Evolutionary conservation across 2,329 filamentous ascomycete genomes (phyloP).

Genomic region (Pleurostoma richardsiae): DNA sequence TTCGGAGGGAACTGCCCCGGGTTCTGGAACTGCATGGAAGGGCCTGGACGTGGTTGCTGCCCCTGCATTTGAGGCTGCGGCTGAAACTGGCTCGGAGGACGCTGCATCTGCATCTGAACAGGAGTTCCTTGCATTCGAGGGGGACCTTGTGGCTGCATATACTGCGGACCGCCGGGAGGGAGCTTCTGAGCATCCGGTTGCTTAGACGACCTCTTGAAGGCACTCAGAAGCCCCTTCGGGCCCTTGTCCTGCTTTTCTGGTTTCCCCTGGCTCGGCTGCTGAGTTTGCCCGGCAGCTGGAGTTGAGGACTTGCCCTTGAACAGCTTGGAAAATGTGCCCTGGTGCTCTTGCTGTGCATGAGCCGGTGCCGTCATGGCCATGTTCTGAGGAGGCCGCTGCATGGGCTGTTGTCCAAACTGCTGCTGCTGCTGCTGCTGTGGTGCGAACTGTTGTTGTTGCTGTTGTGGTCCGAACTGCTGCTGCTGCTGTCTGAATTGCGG

Average conservation of each 20-base stretch:
- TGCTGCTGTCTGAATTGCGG: neutral
- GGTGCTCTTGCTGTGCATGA: constrained; percentile 9
- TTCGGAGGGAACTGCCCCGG: constrained; percentile 10
- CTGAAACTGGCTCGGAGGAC: constrained; percentile 7
- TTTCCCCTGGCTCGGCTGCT: constrained; percentile 12
- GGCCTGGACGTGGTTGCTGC: constrained; percentile 2
- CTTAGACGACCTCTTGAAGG: constrained; percentile 18
- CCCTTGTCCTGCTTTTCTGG: constrained; percentile 16
- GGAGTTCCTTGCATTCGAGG: constrained; percentile 1
- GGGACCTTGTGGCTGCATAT: constrained; percentile 3
- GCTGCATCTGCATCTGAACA: constrained; percentile 6
- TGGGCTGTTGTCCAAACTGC: constrained; percentile 1
- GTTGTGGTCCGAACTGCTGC: neutral
- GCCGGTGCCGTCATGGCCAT: constrained; percentile 5
- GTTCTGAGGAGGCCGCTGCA: constrained; percentile 3
- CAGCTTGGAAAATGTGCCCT: constrained; percentile 10
- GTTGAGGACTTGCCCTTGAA: constrained; percentile 7
- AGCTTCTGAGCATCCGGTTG: constrained; percentile 13
- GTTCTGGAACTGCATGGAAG: constrained; percentile 11
- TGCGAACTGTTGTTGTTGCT: neutral
- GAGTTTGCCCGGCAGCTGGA: constrained; percentile 5
- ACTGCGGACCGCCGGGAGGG: constrained; percentile 18
- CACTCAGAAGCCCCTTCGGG: constrained; percentile 14
- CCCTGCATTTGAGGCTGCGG: constrained; percentile 1
- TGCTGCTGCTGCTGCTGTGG: neutral